phyloP scores from a whole-genome alignment of 345 rosid species.

The Dipteronia dyeriana region DNA sequence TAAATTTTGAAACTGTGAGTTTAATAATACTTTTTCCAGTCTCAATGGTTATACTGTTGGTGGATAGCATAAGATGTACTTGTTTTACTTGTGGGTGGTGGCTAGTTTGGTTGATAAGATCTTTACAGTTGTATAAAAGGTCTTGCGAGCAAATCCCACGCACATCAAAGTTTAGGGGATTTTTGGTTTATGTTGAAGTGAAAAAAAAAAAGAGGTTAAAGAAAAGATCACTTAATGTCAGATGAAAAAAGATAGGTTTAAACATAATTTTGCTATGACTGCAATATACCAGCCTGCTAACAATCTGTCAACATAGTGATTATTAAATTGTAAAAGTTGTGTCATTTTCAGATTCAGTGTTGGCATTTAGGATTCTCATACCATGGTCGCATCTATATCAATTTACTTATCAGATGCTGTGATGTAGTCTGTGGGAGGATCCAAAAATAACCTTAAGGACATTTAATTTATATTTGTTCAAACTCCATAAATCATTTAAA shows the following conservation, averaged over 20 bases:
- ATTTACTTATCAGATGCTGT: background rate
- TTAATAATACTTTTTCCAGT: background rate
- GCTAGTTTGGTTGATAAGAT: background rate
- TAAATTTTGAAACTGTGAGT: conserved; percentile 91
- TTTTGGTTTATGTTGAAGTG: background rate
- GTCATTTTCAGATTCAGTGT: background rate
- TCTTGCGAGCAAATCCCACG: background rate
- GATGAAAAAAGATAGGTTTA: background rate
- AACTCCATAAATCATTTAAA: background rate
- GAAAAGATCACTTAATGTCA: background rate
- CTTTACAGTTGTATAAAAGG: background rate
- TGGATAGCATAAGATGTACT: conserved; percentile 10
- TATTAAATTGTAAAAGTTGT: background rate
- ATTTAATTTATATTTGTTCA: background rate
- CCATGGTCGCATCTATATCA: background rate
- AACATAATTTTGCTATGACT: background rate
- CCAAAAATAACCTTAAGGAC: background rate
- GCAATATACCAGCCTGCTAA: background rate
- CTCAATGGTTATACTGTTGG: background rate
- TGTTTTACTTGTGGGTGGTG: conserved; percentile 1
- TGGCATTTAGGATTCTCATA: background rate
- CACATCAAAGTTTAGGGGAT: background rate
- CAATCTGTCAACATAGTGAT: background rate
- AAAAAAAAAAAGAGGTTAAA: background rate
- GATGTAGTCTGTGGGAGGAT: background rate